Evolutionary conservation across 495 filamentous ascomycete genomes (phyloP).

Genomic region (Ramalina intermedia): DNA sequence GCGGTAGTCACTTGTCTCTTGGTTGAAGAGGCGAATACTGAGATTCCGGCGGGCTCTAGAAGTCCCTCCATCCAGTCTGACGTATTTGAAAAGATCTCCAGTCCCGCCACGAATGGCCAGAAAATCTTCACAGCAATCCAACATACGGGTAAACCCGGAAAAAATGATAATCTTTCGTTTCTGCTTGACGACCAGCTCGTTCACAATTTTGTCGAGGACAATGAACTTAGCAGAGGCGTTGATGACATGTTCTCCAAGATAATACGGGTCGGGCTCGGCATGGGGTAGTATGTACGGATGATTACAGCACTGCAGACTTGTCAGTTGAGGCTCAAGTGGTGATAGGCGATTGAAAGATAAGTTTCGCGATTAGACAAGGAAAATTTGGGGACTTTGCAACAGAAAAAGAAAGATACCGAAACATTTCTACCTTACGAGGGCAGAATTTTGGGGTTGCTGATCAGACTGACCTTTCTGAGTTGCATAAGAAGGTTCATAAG

Average conservation of each 20-base stretch:
- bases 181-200: slow-evolving; percentile 38
- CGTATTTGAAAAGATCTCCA: slow-evolving; percentile 30
- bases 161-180: slow-evolving; percentile 51
- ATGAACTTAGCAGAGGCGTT: slow-evolving; percentile 49
- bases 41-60: slow-evolving; percentile 39
- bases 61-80: slow-evolving; percentile 45
- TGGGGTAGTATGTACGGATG: slow-evolving; percentile 45
- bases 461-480: slow-evolving; percentile 30
- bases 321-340: neutral
- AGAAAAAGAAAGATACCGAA: slow-evolving; percentile 9
- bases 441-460: no score
- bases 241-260: slow-evolving; percentile 37
- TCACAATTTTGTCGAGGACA: slow-evolving; percentile 45
- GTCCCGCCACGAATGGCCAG: slow-evolving; percentile 33
- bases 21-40: slow-evolving; percentile 44
- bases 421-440: no score
- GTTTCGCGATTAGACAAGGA: no score
- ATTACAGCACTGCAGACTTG: slow-evolving; percentile 32
- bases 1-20: slow-evolving; percentile 28
- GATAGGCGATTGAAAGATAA: no score
- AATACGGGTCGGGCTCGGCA: slow-evolving; percentile 37
- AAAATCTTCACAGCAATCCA: slow-evolving; percentile 47
- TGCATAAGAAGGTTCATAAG: slow-evolving; percentile 54
- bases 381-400: neutral
- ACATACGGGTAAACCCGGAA: slow-evolving; percentile 42